These are phyloP conservation scores for Lipomyces chichibuensis DNA, from an alignment of 805 yeast species.

Conservation along the genomic window DNA sequence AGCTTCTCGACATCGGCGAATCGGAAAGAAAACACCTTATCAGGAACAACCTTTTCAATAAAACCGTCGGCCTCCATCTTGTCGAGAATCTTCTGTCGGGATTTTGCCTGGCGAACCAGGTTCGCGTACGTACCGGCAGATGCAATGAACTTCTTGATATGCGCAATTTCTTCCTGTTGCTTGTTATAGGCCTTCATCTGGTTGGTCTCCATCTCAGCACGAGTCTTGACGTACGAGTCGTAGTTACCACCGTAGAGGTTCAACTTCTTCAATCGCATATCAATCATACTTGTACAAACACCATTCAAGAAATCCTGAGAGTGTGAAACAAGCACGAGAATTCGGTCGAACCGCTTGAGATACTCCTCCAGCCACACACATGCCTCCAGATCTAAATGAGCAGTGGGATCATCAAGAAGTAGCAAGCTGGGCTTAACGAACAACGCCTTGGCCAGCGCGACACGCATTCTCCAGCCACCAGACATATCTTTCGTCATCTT, in stretches of 20 bases:
- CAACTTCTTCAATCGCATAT: constrained; percentile 82
- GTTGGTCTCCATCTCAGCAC: constrained; percentile 90
- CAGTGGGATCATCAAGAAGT: constrained; percentile 97
- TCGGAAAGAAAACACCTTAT: constrained; percentile 89
- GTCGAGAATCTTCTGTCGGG: constrained; percentile 98
- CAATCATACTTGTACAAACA: constrained; percentile 97
- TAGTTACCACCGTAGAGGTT: constrained; percentile 94
- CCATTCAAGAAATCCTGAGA: constrained; percentile 99
- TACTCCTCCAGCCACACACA: constrained; percentile 99
- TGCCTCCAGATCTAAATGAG: constrained; percentile 98
- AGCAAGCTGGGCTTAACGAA: constrained; percentile 96
- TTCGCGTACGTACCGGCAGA: constrained; percentile 99
- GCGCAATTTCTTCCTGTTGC: constrained; percentile 98
- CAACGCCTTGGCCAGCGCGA: constrained; percentile 94
- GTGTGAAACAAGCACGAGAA: constrained; percentile 91
- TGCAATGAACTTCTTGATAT: constrained; percentile 97
- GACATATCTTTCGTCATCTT: constrained; percentile 99
- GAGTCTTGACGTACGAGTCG: constrained; percentile 94
- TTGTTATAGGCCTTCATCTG: constrained; percentile 97
- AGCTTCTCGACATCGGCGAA: constrained; percentile 95
- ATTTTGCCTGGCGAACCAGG: constrained; percentile 97
- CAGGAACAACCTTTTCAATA: constrained; percentile 88
- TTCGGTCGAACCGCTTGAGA: constrained; percentile 90
- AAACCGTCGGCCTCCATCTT: constrained; percentile 99
- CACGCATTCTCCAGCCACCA: constrained; percentile 99